A percentile compares a stretch with the other conserved stretches of the same genome.
These are phyloP conservation scores for Alternaria burnsii DNA, from an alignment of 2,329 filamentous ascomycete species.

Conservation along the genomic window DNA sequence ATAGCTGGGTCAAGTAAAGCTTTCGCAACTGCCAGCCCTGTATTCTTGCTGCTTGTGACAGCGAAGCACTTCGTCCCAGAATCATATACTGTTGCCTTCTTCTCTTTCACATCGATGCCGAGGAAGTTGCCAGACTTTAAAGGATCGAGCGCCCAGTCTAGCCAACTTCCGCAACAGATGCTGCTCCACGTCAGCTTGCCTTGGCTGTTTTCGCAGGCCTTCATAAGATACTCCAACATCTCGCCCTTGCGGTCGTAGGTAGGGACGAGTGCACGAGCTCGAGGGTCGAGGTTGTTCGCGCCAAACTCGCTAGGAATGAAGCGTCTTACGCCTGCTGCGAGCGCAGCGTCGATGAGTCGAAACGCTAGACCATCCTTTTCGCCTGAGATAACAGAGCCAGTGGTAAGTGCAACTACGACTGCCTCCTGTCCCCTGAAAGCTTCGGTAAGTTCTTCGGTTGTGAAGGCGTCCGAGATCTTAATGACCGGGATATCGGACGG, in stretches of 20 bases:
- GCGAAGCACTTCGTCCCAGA: conserved; percentile 26
- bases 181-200: conserved; percentile 30
- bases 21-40: conserved; percentile 28
- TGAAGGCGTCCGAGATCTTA: conserved; percentile 37
- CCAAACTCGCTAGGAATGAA: conserved; percentile 55
- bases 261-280: conserved; percentile 30
- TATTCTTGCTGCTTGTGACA: conserved; percentile 28
- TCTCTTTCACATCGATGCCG: conserved; percentile 28
- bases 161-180: conserved; percentile 34
- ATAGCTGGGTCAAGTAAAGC: conserved; percentile 10
- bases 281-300: conserved; percentile 47
- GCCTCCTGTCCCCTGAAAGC: conserved; percentile 51
- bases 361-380: conserved; percentile 27
- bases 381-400: conserved; percentile 32
- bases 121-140: conserved; percentile 1
- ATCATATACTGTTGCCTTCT: conserved; percentile 30
- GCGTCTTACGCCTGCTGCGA: conserved; percentile 51
- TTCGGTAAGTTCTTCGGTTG: conserved; percentile 35
- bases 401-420: conserved; percentile 46
- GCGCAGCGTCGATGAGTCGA: conserved; percentile 51
- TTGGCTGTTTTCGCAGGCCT: conserved; percentile 25
- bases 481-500: conserved; percentile 37
- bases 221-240: conserved; percentile 47
- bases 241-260: conserved; percentile 50
- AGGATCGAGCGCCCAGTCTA: conserved; percentile 32